Base-by-base conservation (phyloP, 371 early-diverging fungal species). In the Rhizopus stolonifer region DNA sequence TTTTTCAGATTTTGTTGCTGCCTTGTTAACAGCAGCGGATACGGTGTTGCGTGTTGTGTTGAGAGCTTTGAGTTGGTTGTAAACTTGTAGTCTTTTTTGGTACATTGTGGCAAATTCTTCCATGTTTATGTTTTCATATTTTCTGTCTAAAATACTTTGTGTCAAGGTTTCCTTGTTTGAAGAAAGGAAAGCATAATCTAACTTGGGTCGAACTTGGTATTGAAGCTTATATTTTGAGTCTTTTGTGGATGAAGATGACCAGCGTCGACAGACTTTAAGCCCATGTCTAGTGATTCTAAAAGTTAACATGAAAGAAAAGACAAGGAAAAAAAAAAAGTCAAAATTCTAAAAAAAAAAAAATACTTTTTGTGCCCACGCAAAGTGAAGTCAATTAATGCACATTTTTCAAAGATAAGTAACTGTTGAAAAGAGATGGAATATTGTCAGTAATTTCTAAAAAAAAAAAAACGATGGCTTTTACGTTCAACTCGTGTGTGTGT, bases 141-240 rank as follows among this genome's bases (percentile, higher is more conserved):
- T 79, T 36, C 89, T 80, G 29, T 70, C 40, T 0, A 38, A 42
- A 23, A 81, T 78, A 56, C 87, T 89, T 32, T 67, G 33, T 22
- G 70, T 57, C 13, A 87, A 64, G 4, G 22, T 4, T 10, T 53
- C 67, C 3, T 63, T 67, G 53, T 81, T 72, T 42, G 77, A 74
- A 14, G 76, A 64, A 39, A 87, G 64, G 52, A 60, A 39, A 21
- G 68, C 72, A 67, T 83, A 90, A 68, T 90, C 80, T 10, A 87
- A 65, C 14, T 74, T 79, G 3, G 83, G 79, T n/a, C 67, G 69
- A 42, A 78, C 68, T 15, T 56, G 55, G 24, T 50, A 54, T 4
- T 46, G 18, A 15, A 36, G 15, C 11, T 36, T 36, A 14, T 15
- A 4, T 36, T 36, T 7, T n/a, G 9, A 4, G 14, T 36, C n/a